Evolutionary conservation across 805 yeast genomes (phyloP).

Genomic region (Clavispora phyllophila): DNA sequence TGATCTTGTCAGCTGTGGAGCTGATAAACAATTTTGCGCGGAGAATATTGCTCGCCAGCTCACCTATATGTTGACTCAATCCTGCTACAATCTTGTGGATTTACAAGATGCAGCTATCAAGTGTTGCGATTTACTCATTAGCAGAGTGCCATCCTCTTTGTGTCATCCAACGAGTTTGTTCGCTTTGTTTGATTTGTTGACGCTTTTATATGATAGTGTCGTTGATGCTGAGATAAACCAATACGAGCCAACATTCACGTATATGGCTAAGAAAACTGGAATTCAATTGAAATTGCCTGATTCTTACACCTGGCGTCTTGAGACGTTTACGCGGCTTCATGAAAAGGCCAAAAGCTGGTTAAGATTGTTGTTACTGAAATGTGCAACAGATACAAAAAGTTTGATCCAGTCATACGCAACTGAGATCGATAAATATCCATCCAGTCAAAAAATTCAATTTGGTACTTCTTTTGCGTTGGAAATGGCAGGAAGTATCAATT

Average conservation of each 20-base stretch:
- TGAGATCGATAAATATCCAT: conserved; percentile 16
- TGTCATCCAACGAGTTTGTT: conserved; percentile 71
- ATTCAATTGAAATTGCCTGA: conserved; percentile 63
- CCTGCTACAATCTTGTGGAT: conserved; percentile 73
- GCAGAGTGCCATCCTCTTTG: conserved; percentile 66
- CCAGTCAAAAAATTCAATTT: conserved; percentile 44
- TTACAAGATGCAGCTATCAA: conserved; percentile 77
- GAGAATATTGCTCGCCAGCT: conserved; percentile 60
- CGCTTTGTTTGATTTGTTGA: conserved; percentile 74
- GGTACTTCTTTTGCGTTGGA: conserved; percentile 91
- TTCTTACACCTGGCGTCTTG: conserved; percentile 66
- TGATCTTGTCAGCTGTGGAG: conserved; percentile 46
- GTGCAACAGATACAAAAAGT: conserved; percentile 72
- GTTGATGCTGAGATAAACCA: conserved; percentile 79
- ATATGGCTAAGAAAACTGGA: conserved; percentile 40
- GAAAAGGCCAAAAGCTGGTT: conserved; percentile 67
- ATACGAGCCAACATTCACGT: conserved; percentile 78
- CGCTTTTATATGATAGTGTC: conserved; percentile 71
- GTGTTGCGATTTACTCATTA: conserved; percentile 66
- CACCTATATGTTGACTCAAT: conserved; percentile 56
- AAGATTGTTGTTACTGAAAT: conserved; percentile 46
- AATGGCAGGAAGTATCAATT: conserved; percentile 71
- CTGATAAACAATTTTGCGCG: conserved; percentile 50
- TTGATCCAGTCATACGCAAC: conserved; percentile 75
- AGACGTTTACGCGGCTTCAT: conserved; percentile 57